Percentiles rank a stretch among this genome's conserved stretches.
These are phyloP conservation scores for Penicillium sp. DNA, from an alignment of 2,329 filamentous ascomycete species.

Conservation along the genomic window DNA sequence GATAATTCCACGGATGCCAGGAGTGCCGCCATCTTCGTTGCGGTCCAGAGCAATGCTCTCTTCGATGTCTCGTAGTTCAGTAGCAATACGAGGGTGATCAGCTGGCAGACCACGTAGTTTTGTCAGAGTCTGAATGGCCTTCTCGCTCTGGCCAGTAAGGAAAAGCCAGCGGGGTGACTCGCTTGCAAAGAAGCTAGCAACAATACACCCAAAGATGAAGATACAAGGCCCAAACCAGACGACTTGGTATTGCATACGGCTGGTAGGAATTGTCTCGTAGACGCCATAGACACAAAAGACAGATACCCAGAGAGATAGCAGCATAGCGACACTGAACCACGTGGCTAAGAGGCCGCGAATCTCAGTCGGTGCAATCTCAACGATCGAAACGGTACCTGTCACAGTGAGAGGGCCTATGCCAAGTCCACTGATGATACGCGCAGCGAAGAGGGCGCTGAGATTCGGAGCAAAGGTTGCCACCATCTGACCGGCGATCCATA, in stretches of 20 bases:
- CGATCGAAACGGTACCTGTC: not conserved
- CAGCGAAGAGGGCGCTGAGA: too few species aligned
- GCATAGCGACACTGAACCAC: not conserved
- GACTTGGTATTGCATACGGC: constrained; percentile 3
- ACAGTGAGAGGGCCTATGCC: not conserved
- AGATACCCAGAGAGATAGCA: not conserved
- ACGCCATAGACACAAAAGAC: not conserved
- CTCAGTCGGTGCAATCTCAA: not conserved
- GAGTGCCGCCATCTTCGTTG: constrained; percentile 37
- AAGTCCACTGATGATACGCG: not conserved
- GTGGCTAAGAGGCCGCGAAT: not conserved
- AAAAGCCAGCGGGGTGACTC: constrained; percentile 43
- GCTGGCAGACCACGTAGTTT: constrained; percentile 35
- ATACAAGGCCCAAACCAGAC: not conserved
- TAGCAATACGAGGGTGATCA: not conserved
- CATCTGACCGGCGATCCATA: too few species aligned
- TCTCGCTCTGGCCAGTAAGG: constrained; percentile 29
- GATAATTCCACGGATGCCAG: constrained; percentile 41
- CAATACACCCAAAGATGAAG: constrained; percentile 9
- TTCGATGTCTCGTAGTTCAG: constrained; percentile 1
- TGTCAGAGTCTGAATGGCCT: constrained; percentile 31
- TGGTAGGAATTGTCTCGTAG: not conserved
- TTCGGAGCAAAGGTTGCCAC: too few species aligned
- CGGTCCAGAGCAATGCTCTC: constrained; percentile 12
- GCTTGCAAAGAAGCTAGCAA: constrained; percentile 33